A percentile compares a stretch with the other conserved stretches of the same genome.
Evolutionary conservation across 768 basidiomycete species (phyloP).

Genomic region (Clathrus columnatus): DNA sequence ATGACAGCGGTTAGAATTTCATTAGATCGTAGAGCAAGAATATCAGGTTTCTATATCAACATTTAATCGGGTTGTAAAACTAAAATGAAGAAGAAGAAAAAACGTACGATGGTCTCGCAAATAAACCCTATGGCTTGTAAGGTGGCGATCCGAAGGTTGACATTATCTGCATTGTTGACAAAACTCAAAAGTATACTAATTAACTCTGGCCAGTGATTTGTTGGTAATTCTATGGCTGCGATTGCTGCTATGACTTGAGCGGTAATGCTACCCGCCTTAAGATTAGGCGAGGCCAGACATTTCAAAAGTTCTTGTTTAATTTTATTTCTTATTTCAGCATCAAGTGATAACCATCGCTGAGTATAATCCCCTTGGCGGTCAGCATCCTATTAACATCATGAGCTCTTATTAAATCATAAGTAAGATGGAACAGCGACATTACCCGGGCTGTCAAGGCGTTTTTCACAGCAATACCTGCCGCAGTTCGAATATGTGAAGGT

Average conservation of each 20-base stretch:
- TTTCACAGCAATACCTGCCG: slow-evolving; percentile 96
- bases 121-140: slow-evolving; percentile 95
- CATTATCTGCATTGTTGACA: slow-evolving; percentile 64
- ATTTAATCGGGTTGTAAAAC: background rate
- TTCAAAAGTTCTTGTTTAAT: slow-evolving; percentile 84
- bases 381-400: slow-evolving; percentile 45
- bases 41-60: slow-evolving; percentile 73
- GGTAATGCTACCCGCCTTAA: slow-evolving; percentile 75
- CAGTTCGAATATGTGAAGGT: slow-evolving; percentile 72
- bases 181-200: slow-evolving; percentile 84
- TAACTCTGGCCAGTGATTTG: slow-evolving; percentile 81
- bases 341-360: slow-evolving; percentile 75
- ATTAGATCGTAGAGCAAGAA: slow-evolving; percentile 81
- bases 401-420: slow-evolving; percentile 7
- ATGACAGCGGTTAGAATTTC: slow-evolving; percentile 98
- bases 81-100: slow-evolving; percentile 6
- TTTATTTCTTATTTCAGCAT: slow-evolving; percentile 56
- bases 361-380: slow-evolving; percentile 68
- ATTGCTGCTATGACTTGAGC: slow-evolving; percentile 93
- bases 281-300: slow-evolving; percentile 64
- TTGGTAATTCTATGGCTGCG: slow-evolving; percentile 86
- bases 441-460: slow-evolving; percentile 89
- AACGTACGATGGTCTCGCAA: slow-evolving; percentile 90
- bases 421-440: slow-evolving; percentile 24
- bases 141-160: slow-evolving; percentile 75